Evolutionary conservation across 306 rosid species (phyloP).

Genomic region (Dryas octopetala): DNA sequence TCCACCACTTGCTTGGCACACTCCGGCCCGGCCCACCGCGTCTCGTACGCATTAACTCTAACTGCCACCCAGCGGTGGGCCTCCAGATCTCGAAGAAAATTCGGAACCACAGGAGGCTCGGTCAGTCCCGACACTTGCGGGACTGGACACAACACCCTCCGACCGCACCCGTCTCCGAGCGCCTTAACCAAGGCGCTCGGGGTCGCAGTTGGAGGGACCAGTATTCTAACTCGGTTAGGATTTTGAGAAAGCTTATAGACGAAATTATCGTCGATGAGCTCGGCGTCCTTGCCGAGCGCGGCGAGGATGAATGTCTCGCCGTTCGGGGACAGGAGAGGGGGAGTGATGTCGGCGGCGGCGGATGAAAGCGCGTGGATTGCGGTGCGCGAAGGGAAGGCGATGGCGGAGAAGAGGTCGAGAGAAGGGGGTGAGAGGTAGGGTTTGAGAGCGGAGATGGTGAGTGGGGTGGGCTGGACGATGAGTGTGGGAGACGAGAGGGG

Average conservation of each 20-base stretch:
- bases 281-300: conserved; percentile 75
- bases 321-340: conserved; percentile 46
- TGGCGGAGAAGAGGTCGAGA: conserved; percentile 54
- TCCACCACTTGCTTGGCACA: conserved; percentile 55
- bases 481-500: conserved; percentile 67
- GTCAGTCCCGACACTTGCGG: conserved; percentile 50
- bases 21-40: conserved; percentile 59
- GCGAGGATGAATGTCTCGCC: conserved; percentile 52
- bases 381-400: conserved; percentile 77
- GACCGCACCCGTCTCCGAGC: conserved; percentile 48
- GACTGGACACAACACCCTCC: conserved; percentile 57
- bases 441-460: conserved; percentile 31
- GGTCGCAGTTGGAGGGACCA: conserved; percentile 57
- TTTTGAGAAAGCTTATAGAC: conserved; percentile 34
- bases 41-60: conserved; percentile 68
- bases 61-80: conserved; percentile 47
- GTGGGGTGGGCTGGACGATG: conserved; percentile 43
- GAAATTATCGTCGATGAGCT: conserved; percentile 45
- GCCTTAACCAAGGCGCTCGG: conserved; percentile 43
- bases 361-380: conserved; percentile 49
- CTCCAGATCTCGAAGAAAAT: conserved; percentile 49
- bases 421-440: conserved; percentile 45
- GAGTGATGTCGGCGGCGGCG: conserved; percentile 37
- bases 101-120: conserved; percentile 76
- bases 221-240: conserved; percentile 29